Evolutionary conservation across 805 yeast species (phyloP), one percentile per base, ranked within the genome.

Genomic region (Starmerella geochares): DNA sequence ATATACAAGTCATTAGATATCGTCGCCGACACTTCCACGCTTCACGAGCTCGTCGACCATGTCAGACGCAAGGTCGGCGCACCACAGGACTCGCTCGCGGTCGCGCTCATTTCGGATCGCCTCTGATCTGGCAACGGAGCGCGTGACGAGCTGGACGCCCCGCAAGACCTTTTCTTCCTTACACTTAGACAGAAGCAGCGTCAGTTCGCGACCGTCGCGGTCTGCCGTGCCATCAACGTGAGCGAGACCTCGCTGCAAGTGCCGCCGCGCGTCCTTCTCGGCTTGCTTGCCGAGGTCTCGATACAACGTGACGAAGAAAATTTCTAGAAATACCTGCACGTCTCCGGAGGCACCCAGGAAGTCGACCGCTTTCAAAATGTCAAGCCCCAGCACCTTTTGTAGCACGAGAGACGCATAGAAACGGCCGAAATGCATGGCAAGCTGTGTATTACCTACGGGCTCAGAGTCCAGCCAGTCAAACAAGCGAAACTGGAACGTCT

Each of bases 401-500:
- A 83, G 79, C 16, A 88, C 74, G 39, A 92, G 62, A 45, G 69
- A 71, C 0, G 95, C 97, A 60, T 77, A 92, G 55, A 92, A 79
- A 51, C 86, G 73, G 3, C 95, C 96, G 56, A 81, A 70, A 56
- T 85, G 86, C 40, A 83, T 72, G 20, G 80, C 71, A 56, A 76
- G 76, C 57, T 75, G 76, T 7, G 71, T 59, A 35, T 49, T 25
- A 53, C 55, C 59, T 2, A 65, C 69, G 4, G 74, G 77, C 1
- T 73, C 77, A 55, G 85, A 95, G 56, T 79, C 79, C 16, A 88
- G 59, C 39, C 79, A 73, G 64, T 92, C 95, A 97, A 97, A 92
- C 36, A 92, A 71, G 58, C 79, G 71, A 63, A 92, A 87, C 62
- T 90, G 96, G 59, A 92, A 82, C 0, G 94, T 78, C 65, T 88